phyloP scores from a whole-genome alignment of 371 early-diverging fungal species.

The Cokeromyces recurvatus region DNA sequence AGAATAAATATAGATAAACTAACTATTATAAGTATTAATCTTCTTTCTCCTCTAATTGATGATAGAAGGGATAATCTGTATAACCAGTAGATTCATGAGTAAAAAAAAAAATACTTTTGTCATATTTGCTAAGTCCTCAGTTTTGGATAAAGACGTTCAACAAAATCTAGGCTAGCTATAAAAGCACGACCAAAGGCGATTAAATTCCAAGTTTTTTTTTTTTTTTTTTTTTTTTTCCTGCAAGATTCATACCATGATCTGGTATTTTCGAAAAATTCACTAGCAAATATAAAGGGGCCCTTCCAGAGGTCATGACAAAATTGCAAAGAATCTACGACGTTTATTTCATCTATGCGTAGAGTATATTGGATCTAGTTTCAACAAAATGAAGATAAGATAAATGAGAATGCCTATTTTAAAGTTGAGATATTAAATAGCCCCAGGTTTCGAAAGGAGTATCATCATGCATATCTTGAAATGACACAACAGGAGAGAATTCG shows the following conservation, averaged over 20 bases:
- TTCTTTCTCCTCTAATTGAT: too few relatives aligned
- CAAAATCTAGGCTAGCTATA: conserved; percentile 17
- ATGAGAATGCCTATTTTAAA: conserved; percentile 13
- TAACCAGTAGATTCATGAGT: conserved; percentile 7
- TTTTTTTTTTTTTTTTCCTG: too few relatives aligned
- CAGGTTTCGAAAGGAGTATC: conserved; percentile 24
- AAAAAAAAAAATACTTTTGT: conserved; percentile 12
- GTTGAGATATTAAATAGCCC: conserved; percentile 11
- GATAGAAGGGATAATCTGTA: conserved; percentile 10
- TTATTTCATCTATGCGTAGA: neutral
- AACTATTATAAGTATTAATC: too few relatives aligned
- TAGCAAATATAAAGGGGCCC: too few relatives aligned
- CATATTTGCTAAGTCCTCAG: conserved; percentile 3
- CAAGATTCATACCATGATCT: conserved; percentile 1
- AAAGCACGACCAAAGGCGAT: conserved; percentile 12
- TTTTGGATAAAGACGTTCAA: conserved; percentile 3
- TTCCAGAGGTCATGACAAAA: too few relatives aligned
- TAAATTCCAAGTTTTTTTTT: neutral
- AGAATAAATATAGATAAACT: too few relatives aligned
- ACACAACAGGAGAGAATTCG: neutral
- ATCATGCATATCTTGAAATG: conserved; percentile 19
- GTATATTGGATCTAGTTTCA: conserved; percentile 17
- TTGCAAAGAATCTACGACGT: conserved; percentile 1
- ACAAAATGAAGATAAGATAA: conserved; percentile 30
- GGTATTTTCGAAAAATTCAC: conserved; percentile 9